Percentiles rank a stretch among this genome's conserved stretches.
These are phyloP conservation scores for Cornus florida DNA, from an alignment of 148 eudicot species.

Conservation along the genomic window DNA sequence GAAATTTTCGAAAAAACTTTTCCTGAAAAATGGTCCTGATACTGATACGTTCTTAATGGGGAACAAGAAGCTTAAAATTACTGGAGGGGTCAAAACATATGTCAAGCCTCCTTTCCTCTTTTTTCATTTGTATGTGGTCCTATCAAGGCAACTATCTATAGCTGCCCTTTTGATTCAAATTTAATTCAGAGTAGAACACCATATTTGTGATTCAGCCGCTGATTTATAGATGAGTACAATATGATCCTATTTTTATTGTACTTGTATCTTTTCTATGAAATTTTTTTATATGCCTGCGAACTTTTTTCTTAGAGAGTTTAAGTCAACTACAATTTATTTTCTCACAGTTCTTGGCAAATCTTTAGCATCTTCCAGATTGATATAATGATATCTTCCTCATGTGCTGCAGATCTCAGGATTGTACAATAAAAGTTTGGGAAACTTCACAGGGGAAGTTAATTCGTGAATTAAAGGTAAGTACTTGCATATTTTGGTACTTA, in stretches of 20 bases:
- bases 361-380: background rate
- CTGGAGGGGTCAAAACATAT: background rate
- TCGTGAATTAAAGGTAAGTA: conserved; percentile 79
- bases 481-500: background rate
- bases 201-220: background rate
- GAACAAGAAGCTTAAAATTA: background rate
- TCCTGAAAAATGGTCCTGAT: background rate
- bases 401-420: conserved; percentile 84
- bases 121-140: background rate
- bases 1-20: no score
- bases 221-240: background rate
- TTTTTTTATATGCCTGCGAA: background rate
- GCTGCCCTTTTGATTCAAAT: background rate
- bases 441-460: conserved; percentile 84
- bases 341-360: background rate
- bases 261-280: background rate
- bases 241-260: background rate
- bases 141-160: background rate
- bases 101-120: background rate
- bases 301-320: background rate
- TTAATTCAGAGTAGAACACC: background rate
- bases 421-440: conserved; percentile 95
- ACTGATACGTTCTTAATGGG: background rate
- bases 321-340: background rate
- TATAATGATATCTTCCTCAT: conserved; percentile 13